A percentile compares a stretch with the other conserved stretches of the same genome.
Evolutionary conservation across 495 filamentous ascomycete species (phyloP).

Genomic region (Aspergillus nidulans): DNA sequence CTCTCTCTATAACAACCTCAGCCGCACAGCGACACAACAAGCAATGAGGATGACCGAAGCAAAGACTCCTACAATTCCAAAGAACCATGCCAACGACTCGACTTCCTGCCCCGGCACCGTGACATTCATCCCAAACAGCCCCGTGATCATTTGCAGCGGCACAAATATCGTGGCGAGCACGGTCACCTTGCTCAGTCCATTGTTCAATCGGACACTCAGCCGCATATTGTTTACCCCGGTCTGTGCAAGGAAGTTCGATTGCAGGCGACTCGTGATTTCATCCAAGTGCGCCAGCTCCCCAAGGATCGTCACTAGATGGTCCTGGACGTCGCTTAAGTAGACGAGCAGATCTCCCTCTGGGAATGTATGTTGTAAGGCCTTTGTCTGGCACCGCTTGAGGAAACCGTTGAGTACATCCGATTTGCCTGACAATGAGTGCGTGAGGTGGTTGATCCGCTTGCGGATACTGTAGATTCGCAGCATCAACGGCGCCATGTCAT

Average conservation of each 20-base stretch:
- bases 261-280: constrained; percentile 83
- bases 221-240: constrained; percentile 78
- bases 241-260: constrained; percentile 90
- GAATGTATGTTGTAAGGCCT: constrained; percentile 76
- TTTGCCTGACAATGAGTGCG: constrained; percentile 84
- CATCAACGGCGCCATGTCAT: constrained; percentile 75
- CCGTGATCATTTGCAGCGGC: constrained; percentile 84
- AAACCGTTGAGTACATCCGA: constrained; percentile 95
- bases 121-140: constrained; percentile 97
- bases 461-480: constrained; percentile 78
- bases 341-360: constrained; percentile 85
- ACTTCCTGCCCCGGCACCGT: constrained; percentile 61
- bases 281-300: constrained; percentile 85
- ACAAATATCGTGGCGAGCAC: constrained; percentile 89
- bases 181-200: constrained; percentile 82
- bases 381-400: constrained; percentile 82
- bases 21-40: constrained; percentile 33
- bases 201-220: constrained; percentile 68
- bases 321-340: constrained; percentile 91
- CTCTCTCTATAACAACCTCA: constrained; percentile 29
- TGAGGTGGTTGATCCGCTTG: constrained; percentile 85
- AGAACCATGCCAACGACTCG: constrained; percentile 62
- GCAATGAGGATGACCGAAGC: constrained; percentile 49
- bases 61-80: constrained; percentile 67
- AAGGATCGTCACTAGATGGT: constrained; percentile 97